Base-by-base conservation (phyloP, 106 monocot species). In the Phalaenopsis equestris region DNA sequence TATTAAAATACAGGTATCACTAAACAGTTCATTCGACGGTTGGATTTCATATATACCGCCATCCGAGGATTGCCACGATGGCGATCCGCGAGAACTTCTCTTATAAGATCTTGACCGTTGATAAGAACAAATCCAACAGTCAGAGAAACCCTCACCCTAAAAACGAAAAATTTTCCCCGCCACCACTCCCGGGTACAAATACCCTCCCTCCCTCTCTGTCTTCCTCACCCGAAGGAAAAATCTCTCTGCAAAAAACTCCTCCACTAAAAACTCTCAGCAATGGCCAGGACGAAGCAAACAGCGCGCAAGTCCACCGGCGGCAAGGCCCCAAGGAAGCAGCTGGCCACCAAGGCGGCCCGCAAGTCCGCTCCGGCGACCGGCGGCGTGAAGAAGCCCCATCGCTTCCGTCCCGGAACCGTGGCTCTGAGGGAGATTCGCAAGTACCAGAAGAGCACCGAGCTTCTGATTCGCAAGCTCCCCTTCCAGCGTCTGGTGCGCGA, bases 401-500 rank as follows among this genome's bases (percentile, higher is more conserved):
- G 79, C 8, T 79, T 67, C 79, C 64, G 79, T 21, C 79, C 79
- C 42, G 79, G 79, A 43, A 79, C 79, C 3, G 79, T 79, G 15
- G 79, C 79, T 3, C 79, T 79, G 42, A 39, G 79, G 43, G 79
- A 79, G 79, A 79, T 79, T 21, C 18, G 79, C 3, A 79, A 79
- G 67, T 79, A 79, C 79, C 79, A 79, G 79, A 79, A 79, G 24
- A 79, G 79, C 79, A 79, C 79, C 9, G 79, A 79, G 47, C 79
- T 79, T 19, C 43, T 79, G 23, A 79, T 79, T 39, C 64, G 79
- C 0, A 79, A 79, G 79, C 79, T 79, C 84, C 78, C 78, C 41
- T 78, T 78, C 38, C 78, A 78, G 56, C 56, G 88, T 8, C 80
- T 88, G 4, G 88, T 88, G 8, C 76, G 88, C 18, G 88, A 88